Evolutionary conservation across 257 asterid genomes (phyloP).

Genomic region (Nicotiana sylvestris): DNA sequence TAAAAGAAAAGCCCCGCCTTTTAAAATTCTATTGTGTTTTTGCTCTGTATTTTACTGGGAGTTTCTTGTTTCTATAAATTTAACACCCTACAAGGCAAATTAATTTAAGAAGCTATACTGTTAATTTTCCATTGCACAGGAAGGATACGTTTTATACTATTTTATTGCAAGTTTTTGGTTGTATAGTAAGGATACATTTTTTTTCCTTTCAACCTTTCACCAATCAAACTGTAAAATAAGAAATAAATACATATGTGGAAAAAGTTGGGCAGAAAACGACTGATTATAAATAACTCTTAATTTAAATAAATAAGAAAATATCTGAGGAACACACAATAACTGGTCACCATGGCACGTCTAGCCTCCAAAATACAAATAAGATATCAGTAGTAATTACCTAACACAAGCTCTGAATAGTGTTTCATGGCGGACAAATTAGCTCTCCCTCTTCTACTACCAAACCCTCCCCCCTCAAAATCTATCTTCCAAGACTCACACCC

Average conservation of each 20-base stretch:
- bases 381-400: background rate
- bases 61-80: too few species aligned
- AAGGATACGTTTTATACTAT: too few species aligned
- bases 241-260: background rate
- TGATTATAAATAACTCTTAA: background rate
- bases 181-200: too few species aligned
- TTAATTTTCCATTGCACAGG: too few species aligned
- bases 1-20: too few species aligned
- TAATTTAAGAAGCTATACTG: too few species aligned
- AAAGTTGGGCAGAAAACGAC: too few species aligned
- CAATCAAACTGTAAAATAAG: too few species aligned
- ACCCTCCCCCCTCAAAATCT: constrained; percentile 71
- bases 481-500: constrained; percentile 56
- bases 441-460: constrained; percentile 80
- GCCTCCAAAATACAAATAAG: background rate
- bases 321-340: background rate
- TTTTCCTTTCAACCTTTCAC: background rate
- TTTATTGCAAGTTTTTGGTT: too few species aligned
- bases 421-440: constrained; percentile 82
- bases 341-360: background rate
- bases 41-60: too few species aligned
- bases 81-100: too few species aligned
- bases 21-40: too few species aligned
- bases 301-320: background rate
- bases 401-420: background rate